Evolutionary conservation across 371 early-diverging fungal genomes (phyloP).

Genomic region (Mortierella sp.): DNA sequence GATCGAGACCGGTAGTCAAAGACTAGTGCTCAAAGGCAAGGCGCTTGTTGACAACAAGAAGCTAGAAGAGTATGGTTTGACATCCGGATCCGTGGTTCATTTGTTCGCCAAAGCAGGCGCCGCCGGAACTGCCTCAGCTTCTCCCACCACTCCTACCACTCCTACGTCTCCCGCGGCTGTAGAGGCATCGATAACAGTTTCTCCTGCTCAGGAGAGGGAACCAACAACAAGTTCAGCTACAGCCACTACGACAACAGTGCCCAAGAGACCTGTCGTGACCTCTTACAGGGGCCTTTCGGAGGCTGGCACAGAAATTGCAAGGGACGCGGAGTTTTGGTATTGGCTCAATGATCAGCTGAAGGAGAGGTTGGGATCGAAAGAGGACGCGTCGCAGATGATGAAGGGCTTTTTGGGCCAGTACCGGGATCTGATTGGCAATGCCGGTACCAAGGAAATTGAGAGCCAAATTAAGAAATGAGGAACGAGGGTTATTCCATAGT

Average conservation of each 20-base stretch:
- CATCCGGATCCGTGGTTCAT: conserved; percentile 60
- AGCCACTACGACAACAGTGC: conserved; percentile 14
- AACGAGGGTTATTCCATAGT: neutral
- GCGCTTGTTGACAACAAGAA: conserved; percentile 66
- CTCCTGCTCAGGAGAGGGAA: neutral
- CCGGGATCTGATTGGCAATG: conserved; percentile 45
- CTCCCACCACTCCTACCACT: conserved; percentile 4
- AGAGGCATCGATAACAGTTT: neutral
- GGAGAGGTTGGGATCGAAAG: conserved; percentile 39
- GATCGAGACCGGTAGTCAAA: conserved; percentile 55
- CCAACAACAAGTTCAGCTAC: conserved; percentile 30
- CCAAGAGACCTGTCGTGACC: conserved; percentile 27
- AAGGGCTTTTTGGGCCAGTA: conserved; percentile 52
- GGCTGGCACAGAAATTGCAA: conserved; percentile 34
- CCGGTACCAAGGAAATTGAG: conserved; percentile 46
- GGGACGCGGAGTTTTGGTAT: conserved; percentile 46
- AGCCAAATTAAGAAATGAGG: conserved; percentile 26
- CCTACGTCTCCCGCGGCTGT: neutral
- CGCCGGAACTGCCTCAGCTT: neutral
- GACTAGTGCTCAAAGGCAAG: conserved; percentile 73
- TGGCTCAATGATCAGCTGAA: conserved; percentile 43
- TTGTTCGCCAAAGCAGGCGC: conserved; percentile 66
- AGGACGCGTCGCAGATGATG: conserved; percentile 43
- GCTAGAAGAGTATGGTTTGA: conserved; percentile 61
- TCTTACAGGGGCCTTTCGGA: conserved; percentile 44